Evolutionary conservation across 164 flowering plant genomes (phyloP), one percentile per base, ranked within the genome.

Genomic region (Sextonia rubra): DNA sequence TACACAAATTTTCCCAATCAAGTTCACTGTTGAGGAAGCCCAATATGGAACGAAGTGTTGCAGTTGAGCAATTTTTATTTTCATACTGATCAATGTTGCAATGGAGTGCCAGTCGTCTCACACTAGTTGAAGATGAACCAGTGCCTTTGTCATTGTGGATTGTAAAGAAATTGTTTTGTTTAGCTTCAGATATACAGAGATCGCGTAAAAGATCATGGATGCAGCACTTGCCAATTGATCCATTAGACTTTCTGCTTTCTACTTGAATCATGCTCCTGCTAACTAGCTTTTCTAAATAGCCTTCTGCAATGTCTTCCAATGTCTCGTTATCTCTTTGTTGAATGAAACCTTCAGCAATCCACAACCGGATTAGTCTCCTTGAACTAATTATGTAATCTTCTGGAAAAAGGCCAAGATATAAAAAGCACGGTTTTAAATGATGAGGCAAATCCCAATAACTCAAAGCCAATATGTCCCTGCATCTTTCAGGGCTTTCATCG

Each of bases 261-360:
- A 15, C 15, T 49, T 49, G 18, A 49, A 49, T 0, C 56, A 49
- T 49, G 20, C 56, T 49, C 56, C 20, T 49, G 4, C 1, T 2
- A 3, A 49, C 0, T 3, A 49, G 0, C 56, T 49, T 3, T 3
- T 11, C 20, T 18, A 49, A 49, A 17, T 12, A 49, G 3, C 2
- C 70, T 1, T 71, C 74, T 47, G 71, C 78, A 20, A 58, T 2
- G 7, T 66, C 74, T 30, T 76, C 78, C 52, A 71, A 26, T 25
- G 25, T 20, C 44, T 64, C 49, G 12, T 9, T 29, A 0, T 9
- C 29, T 25, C 26, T 32, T 23, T 6, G 37, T 2, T 44, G 58
- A 5, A 76, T 9, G 6, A 76, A 71, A 2, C 74, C 78, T 32
- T 76, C 74, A 24, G 78, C 78, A 9, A 76, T 49, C 78, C 78